Conservation (phyloP, 305 asterid genomes). For the Solanum aculeatissimum region DNA sequence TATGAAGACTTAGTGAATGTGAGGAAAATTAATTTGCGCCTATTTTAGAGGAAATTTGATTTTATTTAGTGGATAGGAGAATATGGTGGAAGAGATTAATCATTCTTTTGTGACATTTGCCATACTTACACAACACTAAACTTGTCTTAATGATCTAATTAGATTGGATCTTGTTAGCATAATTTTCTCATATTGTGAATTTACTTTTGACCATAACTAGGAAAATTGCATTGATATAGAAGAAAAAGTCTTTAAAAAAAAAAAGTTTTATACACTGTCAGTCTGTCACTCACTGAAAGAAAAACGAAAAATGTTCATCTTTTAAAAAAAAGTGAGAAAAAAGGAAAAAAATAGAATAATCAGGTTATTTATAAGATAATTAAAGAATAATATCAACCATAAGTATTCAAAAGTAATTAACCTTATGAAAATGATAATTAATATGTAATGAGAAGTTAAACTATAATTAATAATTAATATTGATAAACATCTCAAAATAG, state of each 20-base stretch:
- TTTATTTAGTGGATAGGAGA: conserved; percentile 15
- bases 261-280: not conserved
- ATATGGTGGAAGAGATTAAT: conserved; percentile 5
- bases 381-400: not conserved
- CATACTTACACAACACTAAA: not conserved
- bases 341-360: not conserved
- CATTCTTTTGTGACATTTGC: not conserved
- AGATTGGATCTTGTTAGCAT: not conserved
- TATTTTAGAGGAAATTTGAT: conserved; percentile 22
- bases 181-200: not conserved
- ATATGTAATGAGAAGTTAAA: not conserved
- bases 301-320: no score
- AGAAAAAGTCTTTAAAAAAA: not conserved
- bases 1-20: not conserved
- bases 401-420: not conserved
- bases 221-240: not conserved
- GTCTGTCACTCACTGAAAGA: not conserved
- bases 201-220: not conserved
- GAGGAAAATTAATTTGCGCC: conserved; percentile 11
- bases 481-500: no score
- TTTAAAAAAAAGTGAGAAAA: not conserved
- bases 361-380: not conserved
- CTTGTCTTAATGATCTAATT: not conserved
- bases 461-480: no score
- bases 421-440: not conserved